A percentile compares a stretch with the other conserved stretches of the same genome.
phyloP scores from a whole-genome alignment of 2,329 filamentous ascomycete species.

The Chaetomium globosum region DNA sequence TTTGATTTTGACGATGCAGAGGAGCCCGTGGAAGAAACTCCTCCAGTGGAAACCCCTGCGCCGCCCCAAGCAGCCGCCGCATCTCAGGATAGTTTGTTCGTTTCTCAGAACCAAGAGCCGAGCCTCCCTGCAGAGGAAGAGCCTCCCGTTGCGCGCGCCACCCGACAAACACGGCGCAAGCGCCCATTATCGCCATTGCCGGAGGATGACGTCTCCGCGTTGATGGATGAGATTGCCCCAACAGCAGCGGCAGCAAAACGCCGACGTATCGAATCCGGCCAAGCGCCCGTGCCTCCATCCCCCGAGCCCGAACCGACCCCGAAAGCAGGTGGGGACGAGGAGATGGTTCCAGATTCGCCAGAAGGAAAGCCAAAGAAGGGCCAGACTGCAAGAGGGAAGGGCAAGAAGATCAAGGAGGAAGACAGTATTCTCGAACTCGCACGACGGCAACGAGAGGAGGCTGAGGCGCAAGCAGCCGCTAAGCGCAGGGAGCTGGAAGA shows the following conservation, averaged over 20 bases:
- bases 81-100: constrained; percentile 55
- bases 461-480: constrained; percentile 63
- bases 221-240: constrained; percentile 74
- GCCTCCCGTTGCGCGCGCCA: neutral
- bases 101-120: constrained; percentile 53
- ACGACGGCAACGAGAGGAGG: constrained; percentile 62
- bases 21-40: constrained; percentile 40
- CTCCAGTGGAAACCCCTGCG: constrained; percentile 18
- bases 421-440: constrained; percentile 68
- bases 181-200: constrained; percentile 48
- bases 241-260: constrained; percentile 77
- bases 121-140: constrained; percentile 23
- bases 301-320: constrained; percentile 35
- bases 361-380: constrained; percentile 31
- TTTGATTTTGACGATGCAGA: constrained; percentile 61
- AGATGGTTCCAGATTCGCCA: constrained; percentile 30
- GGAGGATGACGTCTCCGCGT: constrained; percentile 50
- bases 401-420: constrained; percentile 60
- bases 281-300: constrained; percentile 48
- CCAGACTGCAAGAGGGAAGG: constrained; percentile 44
- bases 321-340: constrained; percentile 35
- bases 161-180: constrained; percentile 47
- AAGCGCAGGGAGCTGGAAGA: constrained; percentile 58
- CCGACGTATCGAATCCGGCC: constrained; percentile 66
- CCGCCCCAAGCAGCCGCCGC: constrained; percentile 19